phyloP scores from a whole-genome alignment of 208 protist species.

The Trypanosoma melophagium region DNA sequence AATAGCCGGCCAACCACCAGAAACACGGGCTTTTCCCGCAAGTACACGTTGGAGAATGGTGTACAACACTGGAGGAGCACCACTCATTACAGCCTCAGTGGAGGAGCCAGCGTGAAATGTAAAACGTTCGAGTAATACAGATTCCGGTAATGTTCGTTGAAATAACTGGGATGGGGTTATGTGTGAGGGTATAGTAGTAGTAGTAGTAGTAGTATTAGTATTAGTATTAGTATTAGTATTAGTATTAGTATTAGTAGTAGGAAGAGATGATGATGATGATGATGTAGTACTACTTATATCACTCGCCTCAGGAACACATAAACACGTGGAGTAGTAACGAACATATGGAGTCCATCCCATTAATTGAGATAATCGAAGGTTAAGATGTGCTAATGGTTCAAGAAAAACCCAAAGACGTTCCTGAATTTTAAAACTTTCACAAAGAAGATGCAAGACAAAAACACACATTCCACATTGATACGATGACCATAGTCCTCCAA shows the following conservation, averaged over 20 bases:
- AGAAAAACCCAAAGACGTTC: constrained; percentile 58
- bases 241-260: no score
- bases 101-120: constrained; percentile 25
- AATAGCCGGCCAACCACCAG: constrained; percentile 34
- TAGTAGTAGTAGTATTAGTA: no score
- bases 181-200: not conserved
- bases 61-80: constrained; percentile 25
- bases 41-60: constrained; percentile 31
- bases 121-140: constrained; percentile 24
- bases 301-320: constrained; percentile 22
- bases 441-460: constrained; percentile 63
- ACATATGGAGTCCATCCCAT: constrained; percentile 54
- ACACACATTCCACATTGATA: constrained; percentile 43
- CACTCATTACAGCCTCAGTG: constrained; percentile 11
- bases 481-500: constrained; percentile 30
- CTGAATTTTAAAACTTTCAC: constrained; percentile 63
- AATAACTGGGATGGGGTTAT: constrained; percentile 3
- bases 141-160: constrained; percentile 22
- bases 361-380: constrained; percentile 32
- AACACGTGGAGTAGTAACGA: constrained; percentile 42
- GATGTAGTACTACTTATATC: not conserved
- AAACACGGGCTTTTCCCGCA: constrained; percentile 23
- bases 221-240: no score
- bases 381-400: constrained; percentile 42
- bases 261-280: not conserved